Evolutionary conservation across 140 eudicot genomes (phyloP), one percentile per base, ranked within the genome.

Genomic region (Bidens hawaiensis): DNA sequence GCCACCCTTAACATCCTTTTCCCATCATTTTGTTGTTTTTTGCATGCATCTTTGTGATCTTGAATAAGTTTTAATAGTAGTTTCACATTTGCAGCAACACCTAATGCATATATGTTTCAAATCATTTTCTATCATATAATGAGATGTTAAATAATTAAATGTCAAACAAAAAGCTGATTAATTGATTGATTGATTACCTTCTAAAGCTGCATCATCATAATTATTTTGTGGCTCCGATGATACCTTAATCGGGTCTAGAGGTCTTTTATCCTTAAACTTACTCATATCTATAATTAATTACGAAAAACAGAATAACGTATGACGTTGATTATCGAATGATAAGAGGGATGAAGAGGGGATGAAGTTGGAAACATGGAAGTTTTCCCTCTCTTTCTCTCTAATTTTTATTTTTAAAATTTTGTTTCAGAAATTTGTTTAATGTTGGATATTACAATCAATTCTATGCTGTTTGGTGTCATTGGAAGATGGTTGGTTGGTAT

Each of bases 71-170:
- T n/a, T n/a, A 86, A 18, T 38, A 90, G 49, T 26, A 90, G 64
- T 64, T 87, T 90, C 61, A 90, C 77, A 81, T 80, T 77, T 68
- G 98, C 88, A 34, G 95, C 89, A 18, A 87, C 95, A 23, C 98
- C 95, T 90, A 73, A 43, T 61, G 36, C 6, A 34, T 50, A 28
- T 15, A 49, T 12, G 34, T 6, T 41, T 5, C 13, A 24, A 53
- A 12, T 28, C 42, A 4, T 33, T 27, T 64, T 45, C 56, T 36
- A 25, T 43, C n/a, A n/a, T n/a, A n/a, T n/a, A n/a, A n/a, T n/a
- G n/a, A n/a, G n/a, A n/a, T n/a, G n/a, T n/a, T n/a, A n/a, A n/a
- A 22, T n/a, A n/a, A n/a, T n/a, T n/a, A n/a, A n/a, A n/a, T n/a
- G n/a, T n/a, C n/a, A n/a, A n/a, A n/a, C n/a, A n/a, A n/a, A n/a